Base-by-base conservation (phyloP, 257 asterid species). In the Solanum neorickii region DNA sequence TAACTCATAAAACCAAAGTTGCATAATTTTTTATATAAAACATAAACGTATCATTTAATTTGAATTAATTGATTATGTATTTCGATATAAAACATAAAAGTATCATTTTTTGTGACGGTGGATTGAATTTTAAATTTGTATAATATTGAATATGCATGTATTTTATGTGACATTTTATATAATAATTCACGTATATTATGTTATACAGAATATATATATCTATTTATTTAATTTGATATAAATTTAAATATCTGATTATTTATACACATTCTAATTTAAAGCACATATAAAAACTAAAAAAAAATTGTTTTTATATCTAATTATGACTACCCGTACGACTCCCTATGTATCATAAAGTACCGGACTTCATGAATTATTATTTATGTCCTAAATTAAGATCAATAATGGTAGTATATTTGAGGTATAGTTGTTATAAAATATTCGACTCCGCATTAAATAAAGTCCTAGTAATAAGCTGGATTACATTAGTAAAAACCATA, bases 131-230 rank as follows among this genome's bases (percentile, higher is more conserved):
- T 6, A 66, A 35, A 76, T n/a, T n/a, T 65, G 1, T n/a, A 11
- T 65, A 65, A n/a, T 11, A 21, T n/a, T 11, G 1, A 65, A 65
- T 65, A n/a, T 13, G 1, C 4, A 65, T 25, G 0, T 0, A 65
- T 65, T 12, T 1, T 65, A 4, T n/a, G 16, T 62, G 8, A 23
- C 1, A 2, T 0, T 23, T 1, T 60, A 2, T 6, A 23, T 56
- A 5, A 10, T n/a, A 62, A 23, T 62, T 62, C 15, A 9, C 15
- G 3, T 62, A 1, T 23, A 10, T 62, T 62, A 62, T 62, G 8
- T 5, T 1, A 5, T 1, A 7, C n/a, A 62, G 1, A 62, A 62
- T 11, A 23, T 11, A 0, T 62, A 0, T 59, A 0, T 56, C 5
- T 59, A 59, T 0, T 59, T 20, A 8, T 52, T 52, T 52, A 18